Evolutionary conservation across 495 filamentous ascomycete species (phyloP), one percentile per base, ranked within the genome.

Genomic region (Tuber microsphaerosporum): DNA sequence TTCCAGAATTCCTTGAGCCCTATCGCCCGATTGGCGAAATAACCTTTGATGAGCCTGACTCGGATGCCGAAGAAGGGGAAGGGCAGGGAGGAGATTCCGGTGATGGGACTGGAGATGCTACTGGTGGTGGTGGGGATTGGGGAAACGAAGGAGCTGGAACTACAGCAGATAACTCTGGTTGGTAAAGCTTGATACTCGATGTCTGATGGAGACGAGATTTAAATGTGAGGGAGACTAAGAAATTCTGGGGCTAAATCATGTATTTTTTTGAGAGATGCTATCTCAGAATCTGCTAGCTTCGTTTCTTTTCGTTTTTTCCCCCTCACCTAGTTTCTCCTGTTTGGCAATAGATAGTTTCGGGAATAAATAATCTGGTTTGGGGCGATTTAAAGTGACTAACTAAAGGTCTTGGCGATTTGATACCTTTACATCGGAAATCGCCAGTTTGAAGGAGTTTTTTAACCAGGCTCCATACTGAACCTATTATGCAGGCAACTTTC

Each of bases 1-100:
- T 99, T 51, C 95, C 95, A 0, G 92, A 95, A 9, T 99, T 97
- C 80, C 88, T 99, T 0, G 78, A 91, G 76, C 51, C 84, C 0
- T 90, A 87, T 73, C 80, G 80, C 14, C 76, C 80, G 1, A 77
- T 77, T n/a, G 77, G 80, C 17, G 77, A 81, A 46, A 51, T 82
- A 19, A 80, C 72, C 9, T 82, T 82, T 51, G 81, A 81, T n/a
- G 81, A 82, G 51, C 76, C 80, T 1, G 76, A 81, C 37, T 75
- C 80, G 22, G 80, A 80, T 46, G 74, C 10, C 7, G 78, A 76
- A 19, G 77, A 80, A n/a, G 77, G 75, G 44, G 73, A 41, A 22
- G 76, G 70, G 31, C 65, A 79, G 34, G 56, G 56, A 34, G 26
- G 26, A 34, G 73, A 75, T 71, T 42, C 70, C 14, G 46, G 39